These are phyloP conservation scores for Pseudonitzschia multiseries DNA, from an alignment of 108 stramenopile genomes.

Conservation along the genomic window DNA sequence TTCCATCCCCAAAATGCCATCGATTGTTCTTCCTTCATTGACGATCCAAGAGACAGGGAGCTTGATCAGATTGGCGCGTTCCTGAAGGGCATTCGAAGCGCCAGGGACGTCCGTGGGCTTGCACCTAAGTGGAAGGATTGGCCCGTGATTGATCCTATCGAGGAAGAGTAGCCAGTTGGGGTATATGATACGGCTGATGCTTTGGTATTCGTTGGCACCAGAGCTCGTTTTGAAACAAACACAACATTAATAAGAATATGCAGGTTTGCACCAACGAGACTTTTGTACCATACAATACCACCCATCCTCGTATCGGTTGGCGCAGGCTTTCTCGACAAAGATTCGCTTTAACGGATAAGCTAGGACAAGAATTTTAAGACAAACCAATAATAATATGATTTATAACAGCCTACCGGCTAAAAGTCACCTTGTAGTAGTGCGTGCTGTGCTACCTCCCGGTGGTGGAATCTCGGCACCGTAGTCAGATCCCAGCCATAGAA, in stretches of 20 bases:
- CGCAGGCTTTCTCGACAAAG: no score
- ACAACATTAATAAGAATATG: neutral
- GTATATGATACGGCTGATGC: neutral
- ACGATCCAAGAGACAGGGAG: constrained; percentile 91
- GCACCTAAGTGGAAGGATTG: constrained; percentile 81
- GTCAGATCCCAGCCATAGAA: no score
- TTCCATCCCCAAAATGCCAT: constrained; percentile 99
- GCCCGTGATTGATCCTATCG: constrained; percentile 66
- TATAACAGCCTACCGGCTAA: no score
- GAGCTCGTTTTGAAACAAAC: neutral
- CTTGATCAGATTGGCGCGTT: constrained; percentile 93
- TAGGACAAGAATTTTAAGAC: no score
- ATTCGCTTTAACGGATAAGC: no score
- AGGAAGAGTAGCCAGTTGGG: constrained; percentile 7
- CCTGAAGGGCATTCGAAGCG: constrained; percentile 75
- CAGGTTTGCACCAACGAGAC: no score
- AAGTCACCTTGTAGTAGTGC: no score
- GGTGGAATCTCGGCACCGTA: no score
- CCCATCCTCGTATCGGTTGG: no score
- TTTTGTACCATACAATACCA: no score
- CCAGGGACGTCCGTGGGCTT: constrained; percentile 78
- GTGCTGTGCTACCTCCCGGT: no score
- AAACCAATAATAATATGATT: no score
- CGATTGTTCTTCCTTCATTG: constrained; percentile 94
- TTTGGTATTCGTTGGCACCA: neutral